Percentiles rank a stretch among this genome's conserved stretches.
phyloP scores from a whole-genome alignment of 2,329 filamentous ascomycete species.

The Davidsoniella eucalypti region DNA sequence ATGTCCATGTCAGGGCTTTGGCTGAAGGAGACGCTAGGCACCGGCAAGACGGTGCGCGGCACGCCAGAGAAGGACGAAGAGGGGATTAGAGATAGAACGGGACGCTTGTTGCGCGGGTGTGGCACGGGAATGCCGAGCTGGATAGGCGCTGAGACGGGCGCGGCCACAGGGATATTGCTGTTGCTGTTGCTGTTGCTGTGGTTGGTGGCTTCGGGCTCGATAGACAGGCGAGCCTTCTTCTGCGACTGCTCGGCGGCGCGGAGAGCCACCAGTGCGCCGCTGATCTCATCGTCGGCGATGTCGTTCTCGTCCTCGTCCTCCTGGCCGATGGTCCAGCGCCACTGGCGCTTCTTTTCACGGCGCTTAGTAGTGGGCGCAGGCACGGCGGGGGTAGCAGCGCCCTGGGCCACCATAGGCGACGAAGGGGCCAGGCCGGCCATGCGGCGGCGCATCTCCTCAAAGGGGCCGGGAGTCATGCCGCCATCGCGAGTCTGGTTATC shows the following conservation, averaged over 20 bases:
- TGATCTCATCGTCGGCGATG: constrained; percentile 22
- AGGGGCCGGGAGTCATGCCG: constrained; percentile 44
- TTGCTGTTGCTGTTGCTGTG: too few relatives aligned
- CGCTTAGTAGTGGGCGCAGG: constrained; percentile 20
- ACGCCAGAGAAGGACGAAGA: not conserved
- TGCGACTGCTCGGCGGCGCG: constrained; percentile 19
- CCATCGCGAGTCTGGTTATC: constrained; percentile 41
- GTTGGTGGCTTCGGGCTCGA: not conserved
- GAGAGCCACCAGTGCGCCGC: constrained; percentile 27
- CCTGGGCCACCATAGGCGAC: constrained; percentile 30
- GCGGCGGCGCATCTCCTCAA: constrained; percentile 44
- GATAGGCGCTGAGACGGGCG: not conserved
- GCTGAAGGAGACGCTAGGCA: not conserved
- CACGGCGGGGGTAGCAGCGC: constrained; percentile 13
- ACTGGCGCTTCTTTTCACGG: constrained; percentile 44
- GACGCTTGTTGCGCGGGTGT: not conserved
- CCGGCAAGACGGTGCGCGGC: constrained; percentile 1
- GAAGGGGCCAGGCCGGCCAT: constrained; percentile 33
- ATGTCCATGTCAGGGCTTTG: constrained; percentile 6
- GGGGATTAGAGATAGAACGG: not conserved
- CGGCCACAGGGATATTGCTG: not conserved
- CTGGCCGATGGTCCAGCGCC: constrained; percentile 49
- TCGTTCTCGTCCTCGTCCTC: constrained; percentile 24
- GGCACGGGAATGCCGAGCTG: constrained; percentile 3
- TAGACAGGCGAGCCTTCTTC: constrained; percentile 10